These are phyloP conservation scores for Dipodascus geniculatus DNA, from an alignment of 805 yeast species.

Conservation along the genomic window DNA sequence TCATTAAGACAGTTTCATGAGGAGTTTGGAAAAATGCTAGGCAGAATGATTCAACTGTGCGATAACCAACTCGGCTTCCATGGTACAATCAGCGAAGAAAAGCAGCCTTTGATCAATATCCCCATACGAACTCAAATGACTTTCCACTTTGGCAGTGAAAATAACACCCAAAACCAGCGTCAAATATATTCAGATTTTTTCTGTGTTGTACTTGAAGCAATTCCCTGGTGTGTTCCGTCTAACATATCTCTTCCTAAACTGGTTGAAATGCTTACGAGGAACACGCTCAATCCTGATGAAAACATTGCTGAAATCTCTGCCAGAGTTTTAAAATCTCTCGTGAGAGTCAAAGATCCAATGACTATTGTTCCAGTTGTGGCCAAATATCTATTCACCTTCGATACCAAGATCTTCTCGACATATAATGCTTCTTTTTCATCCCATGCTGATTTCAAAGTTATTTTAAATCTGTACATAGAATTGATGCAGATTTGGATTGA, in stretches of 20 bases:
- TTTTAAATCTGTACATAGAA: conserved; percentile 63
- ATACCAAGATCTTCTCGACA: conserved; percentile 35
- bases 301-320: conserved; percentile 55
- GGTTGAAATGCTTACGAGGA: conserved; percentile 67
- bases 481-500: conserved; percentile 69
- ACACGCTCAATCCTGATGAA: conserved; percentile 55
- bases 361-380: conserved; percentile 64
- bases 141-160: conserved; percentile 26
- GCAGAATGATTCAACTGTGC: conserved; percentile 41
- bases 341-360: conserved; percentile 58
- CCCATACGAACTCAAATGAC: conserved; percentile 24
- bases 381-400: conserved; percentile 66
- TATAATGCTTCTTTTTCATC: conserved; percentile 48
- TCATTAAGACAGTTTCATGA: conserved; percentile 38
- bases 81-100: conserved; percentile 24
- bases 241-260: conserved; percentile 48
- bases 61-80: conserved; percentile 49
- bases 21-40: conserved; percentile 52
- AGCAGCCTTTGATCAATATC: conserved; percentile 25
- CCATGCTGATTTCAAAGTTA: conserved; percentile 45
- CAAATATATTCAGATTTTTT: conserved; percentile 46
- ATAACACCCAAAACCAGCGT: conserved; percentile 19
- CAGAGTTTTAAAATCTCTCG: conserved; percentile 50
- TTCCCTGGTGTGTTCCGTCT: conserved; percentile 56
- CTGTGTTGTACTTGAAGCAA: conserved; percentile 54